Evolutionary conservation across 345 rosid genomes (phyloP).

Genomic region (Acer yangbiense): DNA sequence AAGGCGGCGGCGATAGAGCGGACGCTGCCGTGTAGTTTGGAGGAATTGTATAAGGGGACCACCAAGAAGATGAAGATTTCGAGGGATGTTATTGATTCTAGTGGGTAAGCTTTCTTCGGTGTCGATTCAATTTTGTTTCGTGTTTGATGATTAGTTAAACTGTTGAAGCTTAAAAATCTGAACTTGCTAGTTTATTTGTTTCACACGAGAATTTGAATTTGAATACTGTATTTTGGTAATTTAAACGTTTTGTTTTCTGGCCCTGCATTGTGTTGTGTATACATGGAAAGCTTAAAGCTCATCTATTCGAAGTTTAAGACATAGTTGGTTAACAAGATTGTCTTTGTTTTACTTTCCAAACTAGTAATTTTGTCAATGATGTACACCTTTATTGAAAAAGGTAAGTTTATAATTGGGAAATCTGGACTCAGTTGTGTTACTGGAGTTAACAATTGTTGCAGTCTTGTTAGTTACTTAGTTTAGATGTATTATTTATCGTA

Average conservation of each 20-base stretch:
- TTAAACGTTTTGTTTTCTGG: background rate
- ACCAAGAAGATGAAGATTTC: constrained; percentile 95
- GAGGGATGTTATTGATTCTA: constrained; percentile 62
- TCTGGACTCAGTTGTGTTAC: background rate
- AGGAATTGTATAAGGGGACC: constrained; percentile 81
- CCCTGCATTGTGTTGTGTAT: background rate
- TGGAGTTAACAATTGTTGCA: background rate
- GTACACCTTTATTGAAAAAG: background rate
- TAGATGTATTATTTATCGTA: too few species aligned
- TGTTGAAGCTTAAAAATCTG: background rate
- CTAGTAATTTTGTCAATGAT: background rate
- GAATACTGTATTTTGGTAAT: background rate
- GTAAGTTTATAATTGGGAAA: background rate
- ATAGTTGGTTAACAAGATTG: background rate
- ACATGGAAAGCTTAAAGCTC: background rate
- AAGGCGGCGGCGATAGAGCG: constrained; percentile 79
- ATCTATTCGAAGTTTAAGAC: background rate
- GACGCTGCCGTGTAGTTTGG: constrained; percentile 82
- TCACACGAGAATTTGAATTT: background rate
- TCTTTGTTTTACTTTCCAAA: background rate
- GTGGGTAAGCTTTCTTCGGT: constrained; percentile 49
- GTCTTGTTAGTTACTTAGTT: background rate
- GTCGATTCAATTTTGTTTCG: too few species aligned
- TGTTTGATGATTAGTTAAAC: too few species aligned
- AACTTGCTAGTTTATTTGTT: background rate